phyloP scores from a whole-genome alignment of 768 basidiomycete species.

The Pleurotus tuoliensis region DNA sequence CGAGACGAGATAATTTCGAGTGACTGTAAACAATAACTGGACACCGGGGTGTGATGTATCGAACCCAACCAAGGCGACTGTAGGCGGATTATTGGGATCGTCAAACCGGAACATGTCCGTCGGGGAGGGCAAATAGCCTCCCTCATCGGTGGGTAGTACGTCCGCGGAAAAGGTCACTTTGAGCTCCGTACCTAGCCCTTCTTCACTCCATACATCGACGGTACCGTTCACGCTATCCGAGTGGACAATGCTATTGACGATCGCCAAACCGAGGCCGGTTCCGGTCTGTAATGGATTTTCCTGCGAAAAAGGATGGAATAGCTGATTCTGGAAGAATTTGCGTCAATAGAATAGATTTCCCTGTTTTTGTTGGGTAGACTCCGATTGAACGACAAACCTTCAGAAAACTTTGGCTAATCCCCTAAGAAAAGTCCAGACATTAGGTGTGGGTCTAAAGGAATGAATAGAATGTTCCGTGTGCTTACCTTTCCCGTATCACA shows the following conservation, averaged over 20 bases:
- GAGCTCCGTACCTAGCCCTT: constrained; percentile 88
- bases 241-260: constrained; percentile 88
- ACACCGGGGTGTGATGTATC: constrained; percentile 59
- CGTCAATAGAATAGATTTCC: not conserved
- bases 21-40: constrained; percentile 58
- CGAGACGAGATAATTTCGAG: constrained; percentile 60
- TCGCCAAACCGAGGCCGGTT: constrained; percentile 91
- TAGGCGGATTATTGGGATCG: constrained; percentile 35
- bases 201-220: constrained; percentile 91
- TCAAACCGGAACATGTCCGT: constrained; percentile 46
- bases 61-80: constrained; percentile 73
- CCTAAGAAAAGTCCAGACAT: constrained; percentile 32
- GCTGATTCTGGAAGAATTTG: constrained; percentile 63
- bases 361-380: not conserved
- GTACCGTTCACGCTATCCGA: constrained; percentile 86
- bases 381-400: constrained; percentile 45
- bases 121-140: constrained; percentile 21
- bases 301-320: constrained; percentile 97
- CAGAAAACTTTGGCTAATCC: constrained; percentile 90
- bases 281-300: constrained; percentile 93
- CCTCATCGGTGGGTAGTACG: constrained; percentile 32
- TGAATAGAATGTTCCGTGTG: not conserved
- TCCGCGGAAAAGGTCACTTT: constrained; percentile 82
- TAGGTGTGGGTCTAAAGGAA: too few species aligned
- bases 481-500: constrained; percentile 85